Evolutionary conservation across 306 rosid species (phyloP).

Genomic region (Trifolium repens): DNA sequence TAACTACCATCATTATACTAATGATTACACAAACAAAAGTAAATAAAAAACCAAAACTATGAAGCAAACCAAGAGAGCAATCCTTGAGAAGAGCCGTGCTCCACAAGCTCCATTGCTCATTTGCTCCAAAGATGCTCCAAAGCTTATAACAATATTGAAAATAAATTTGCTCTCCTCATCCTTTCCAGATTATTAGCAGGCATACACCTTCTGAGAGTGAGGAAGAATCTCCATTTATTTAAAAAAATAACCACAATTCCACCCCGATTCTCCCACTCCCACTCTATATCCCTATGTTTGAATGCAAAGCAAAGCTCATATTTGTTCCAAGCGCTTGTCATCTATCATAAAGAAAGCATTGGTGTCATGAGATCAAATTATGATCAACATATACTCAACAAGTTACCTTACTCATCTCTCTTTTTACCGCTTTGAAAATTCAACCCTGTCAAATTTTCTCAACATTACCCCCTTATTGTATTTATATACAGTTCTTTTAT

Average conservation of each 20-base stretch:
- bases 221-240: slow-evolving; percentile 93
- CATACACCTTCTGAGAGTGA: slow-evolving; percentile 94
- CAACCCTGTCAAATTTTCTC: slow-evolving; percentile 52
- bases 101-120: slow-evolving; percentile 99
- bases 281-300: slow-evolving; percentile 98
- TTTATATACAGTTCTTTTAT: slow-evolving; percentile 43
- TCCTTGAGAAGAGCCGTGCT: slow-evolving; percentile 99
- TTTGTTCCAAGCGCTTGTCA: slow-evolving; percentile 99
- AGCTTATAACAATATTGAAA: slow-evolving; percentile 83
- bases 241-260: slow-evolving; percentile 93
- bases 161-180: slow-evolving; percentile 91
- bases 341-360: slow-evolving; percentile 99
- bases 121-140: slow-evolving; percentile 99
- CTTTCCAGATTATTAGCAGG: slow-evolving; percentile 94
- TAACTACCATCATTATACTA: slow-evolving; percentile 52
- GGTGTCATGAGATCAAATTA: slow-evolving; percentile 87
- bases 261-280: slow-evolving; percentile 99
- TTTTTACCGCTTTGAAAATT: slow-evolving; percentile 59
- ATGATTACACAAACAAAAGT: slow-evolving; percentile 62
- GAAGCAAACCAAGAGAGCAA: slow-evolving; percentile 99
- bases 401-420: slow-evolving; percentile 85
- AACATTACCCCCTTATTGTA: slow-evolving; percentile 32
- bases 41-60: slow-evolving; percentile 80
- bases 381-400: slow-evolving; percentile 74
- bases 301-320: slow-evolving; percentile 99